phyloP scores from a whole-genome alignment of 2,329 filamentous ascomycete genomes.

The Helotiales sp. region DNA sequence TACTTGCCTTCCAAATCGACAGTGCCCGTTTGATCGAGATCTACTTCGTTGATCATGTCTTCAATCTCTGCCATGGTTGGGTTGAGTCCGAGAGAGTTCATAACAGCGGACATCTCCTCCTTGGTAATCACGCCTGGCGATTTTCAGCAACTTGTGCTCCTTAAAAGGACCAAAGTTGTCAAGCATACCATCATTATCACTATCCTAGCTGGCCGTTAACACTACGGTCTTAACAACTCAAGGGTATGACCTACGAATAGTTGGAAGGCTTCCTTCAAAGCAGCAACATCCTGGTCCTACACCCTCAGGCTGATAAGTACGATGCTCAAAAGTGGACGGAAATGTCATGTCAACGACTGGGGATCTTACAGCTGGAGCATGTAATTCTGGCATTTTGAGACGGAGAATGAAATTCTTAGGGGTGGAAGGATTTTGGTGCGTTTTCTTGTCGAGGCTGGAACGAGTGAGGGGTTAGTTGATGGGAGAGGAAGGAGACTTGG shows the following conservation, averaged over 20 bases:
- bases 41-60: conserved; percentile 71
- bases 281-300: conserved; percentile 15
- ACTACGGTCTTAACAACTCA: neutral
- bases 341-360: neutral
- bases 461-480: conserved; percentile 5
- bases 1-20: conserved; percentile 64
- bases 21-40: conserved; percentile 67
- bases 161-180: neutral
- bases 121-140: conserved; percentile 64
- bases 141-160: neutral
- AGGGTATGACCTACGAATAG: conserved; percentile 23
- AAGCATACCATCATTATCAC: conserved; percentile 19
- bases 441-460: conserved; percentile 4
- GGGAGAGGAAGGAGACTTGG: conserved; percentile 13
- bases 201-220: conserved; percentile 2
- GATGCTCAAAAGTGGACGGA: neutral
- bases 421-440: neutral
- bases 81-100: conserved; percentile 67
- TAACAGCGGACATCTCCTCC: conserved; percentile 66
- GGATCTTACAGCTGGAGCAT: conserved; percentile 6
- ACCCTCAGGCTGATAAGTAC: conserved; percentile 5
- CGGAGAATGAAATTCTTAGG: neutral
- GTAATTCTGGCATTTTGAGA: conserved; percentile 10
- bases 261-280: conserved; percentile 29
- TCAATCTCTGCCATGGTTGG: conserved; percentile 65